Evolutionary conservation across 495 filamentous ascomycete species (phyloP).

Genomic region (Penicillium maclennaniae): DNA sequence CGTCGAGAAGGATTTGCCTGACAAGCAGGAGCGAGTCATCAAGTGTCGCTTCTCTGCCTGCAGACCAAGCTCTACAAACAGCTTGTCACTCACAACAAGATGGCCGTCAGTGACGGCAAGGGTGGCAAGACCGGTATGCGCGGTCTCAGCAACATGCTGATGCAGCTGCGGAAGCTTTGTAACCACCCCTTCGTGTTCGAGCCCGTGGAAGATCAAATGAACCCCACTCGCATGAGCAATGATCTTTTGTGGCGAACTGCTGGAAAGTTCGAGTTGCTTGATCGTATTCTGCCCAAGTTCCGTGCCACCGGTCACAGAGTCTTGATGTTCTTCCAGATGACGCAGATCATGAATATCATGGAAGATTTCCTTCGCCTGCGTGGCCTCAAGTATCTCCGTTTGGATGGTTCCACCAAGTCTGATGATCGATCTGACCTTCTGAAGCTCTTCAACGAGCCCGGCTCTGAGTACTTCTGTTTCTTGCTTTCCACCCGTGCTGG

Average conservation of each 20-base stretch:
- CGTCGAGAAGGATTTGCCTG: constrained; percentile 96
- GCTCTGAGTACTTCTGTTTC: constrained; percentile 95
- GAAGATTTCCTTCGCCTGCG: constrained; percentile 91
- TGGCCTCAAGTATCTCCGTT: constrained; percentile 77
- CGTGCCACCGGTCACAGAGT: constrained; percentile 83
- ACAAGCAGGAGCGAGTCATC: constrained; percentile 98
- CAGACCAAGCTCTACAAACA: constrained; percentile 94
- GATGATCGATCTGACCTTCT: constrained; percentile 93
- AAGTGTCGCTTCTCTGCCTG: constrained; percentile 97
- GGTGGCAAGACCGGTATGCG: constrained; percentile 93
- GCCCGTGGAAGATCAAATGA: constrained; percentile 97
- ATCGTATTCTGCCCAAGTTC: constrained; percentile 91
- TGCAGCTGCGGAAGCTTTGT: constrained; percentile 98
- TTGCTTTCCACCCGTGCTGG: constrained; percentile 97
- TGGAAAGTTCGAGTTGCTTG: constrained; percentile 95
- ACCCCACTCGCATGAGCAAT: constrained; percentile 79
- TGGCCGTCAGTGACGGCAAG: constrained; percentile 90
- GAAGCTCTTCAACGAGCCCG: constrained; percentile 79
- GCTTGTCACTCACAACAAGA: constrained; percentile 89
- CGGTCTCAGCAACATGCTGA: constrained; percentile 98
- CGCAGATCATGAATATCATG: constrained; percentile 99
- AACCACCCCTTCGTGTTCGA: constrained; percentile 99
- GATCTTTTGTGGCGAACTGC: constrained; percentile 93
- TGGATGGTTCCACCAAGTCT: constrained; percentile 95
- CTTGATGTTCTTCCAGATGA: constrained; percentile 99